Percentiles rank a stretch among this genome's conserved stretches.
These are phyloP conservation scores for Penicillium canescens DNA, from an alignment of 495 filamentous ascomycete genomes.

Conservation along the genomic window DNA sequence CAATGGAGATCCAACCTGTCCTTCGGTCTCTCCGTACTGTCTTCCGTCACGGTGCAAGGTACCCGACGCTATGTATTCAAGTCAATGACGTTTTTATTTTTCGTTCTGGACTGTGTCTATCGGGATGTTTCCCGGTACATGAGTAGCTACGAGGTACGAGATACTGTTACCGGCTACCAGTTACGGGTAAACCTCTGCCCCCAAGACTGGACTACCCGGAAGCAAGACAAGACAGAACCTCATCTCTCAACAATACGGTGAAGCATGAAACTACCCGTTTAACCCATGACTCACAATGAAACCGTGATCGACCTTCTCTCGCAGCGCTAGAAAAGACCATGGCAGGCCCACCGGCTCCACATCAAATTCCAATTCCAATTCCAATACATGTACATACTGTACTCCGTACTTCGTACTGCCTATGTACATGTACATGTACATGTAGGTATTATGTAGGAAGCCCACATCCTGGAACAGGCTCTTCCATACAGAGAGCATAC, in stretches of 20 bases:
- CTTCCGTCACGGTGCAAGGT: constrained; percentile 2
- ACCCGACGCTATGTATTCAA: background rate
- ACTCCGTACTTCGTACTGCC: too few relatives aligned
- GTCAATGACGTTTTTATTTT: background rate
- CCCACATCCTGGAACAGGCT: background rate
- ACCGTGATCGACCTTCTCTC: constrained; percentile 8
- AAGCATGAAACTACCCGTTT: constrained; percentile 4
- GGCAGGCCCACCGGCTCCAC: constrained; percentile 1
- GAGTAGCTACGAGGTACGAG: too few relatives aligned
- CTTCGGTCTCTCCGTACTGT: constrained; percentile 7
- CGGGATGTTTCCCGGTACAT: too few relatives aligned
- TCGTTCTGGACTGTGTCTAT: too few relatives aligned
- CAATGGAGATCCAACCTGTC: constrained; percentile 20
- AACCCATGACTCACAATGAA: constrained; percentile 8
- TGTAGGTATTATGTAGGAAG: background rate
- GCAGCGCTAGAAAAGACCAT: constrained; percentile 7
- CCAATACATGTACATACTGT: background rate
- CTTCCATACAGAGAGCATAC: constrained; percentile 1
- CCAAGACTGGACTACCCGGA: too few relatives aligned
- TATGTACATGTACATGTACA: too few relatives aligned
- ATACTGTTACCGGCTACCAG: too few relatives aligned
- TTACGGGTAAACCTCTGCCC: too few relatives aligned
- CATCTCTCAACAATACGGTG: background rate
- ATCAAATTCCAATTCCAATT: background rate
- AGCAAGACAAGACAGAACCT: too few relatives aligned